Conservation (phyloP, 1,284 basidiomycete species). For the Sutorius eximius region DNA sequence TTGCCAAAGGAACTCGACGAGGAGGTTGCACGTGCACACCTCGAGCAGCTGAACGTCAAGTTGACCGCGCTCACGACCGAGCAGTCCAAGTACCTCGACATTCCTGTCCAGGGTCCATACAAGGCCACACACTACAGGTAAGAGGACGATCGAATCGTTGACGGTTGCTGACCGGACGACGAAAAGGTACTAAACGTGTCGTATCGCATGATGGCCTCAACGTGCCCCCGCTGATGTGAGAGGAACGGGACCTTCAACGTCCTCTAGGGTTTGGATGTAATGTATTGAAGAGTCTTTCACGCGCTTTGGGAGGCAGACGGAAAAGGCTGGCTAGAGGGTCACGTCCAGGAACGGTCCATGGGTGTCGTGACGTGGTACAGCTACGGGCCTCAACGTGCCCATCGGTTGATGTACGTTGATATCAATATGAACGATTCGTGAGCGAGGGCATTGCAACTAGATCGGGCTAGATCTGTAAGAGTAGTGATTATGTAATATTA, state of each 20-base stretch:
- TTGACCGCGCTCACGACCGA: constrained; percentile 78
- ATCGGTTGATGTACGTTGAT: neutral
- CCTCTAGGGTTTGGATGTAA: constrained; percentile 39
- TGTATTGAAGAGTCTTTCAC: constrained; percentile 35
- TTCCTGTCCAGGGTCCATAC: constrained; percentile 89
- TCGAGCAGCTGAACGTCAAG: constrained; percentile 90
- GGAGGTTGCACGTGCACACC: constrained; percentile 96
- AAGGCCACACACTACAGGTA: constrained; percentile 85
- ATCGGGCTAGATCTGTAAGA: constrained; percentile 20
- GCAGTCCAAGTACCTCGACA: constrained; percentile 92
- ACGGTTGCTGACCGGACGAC: constrained; percentile 28
- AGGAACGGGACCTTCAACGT: constrained; percentile 63
- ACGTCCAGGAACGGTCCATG: constrained; percentile 15
- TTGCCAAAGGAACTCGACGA: constrained; percentile 98
- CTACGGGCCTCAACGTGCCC: constrained; percentile 43
- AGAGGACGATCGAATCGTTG: constrained; percentile 27
- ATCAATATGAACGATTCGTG: constrained; percentile 4
- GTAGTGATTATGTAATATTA: constrained; percentile 22
- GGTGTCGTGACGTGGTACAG: constrained; percentile 7
- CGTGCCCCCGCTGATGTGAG: constrained; percentile 61
- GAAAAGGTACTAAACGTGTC: constrained; percentile 48
- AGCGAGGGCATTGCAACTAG: constrained; percentile 40
- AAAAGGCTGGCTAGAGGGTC: constrained; percentile 11
- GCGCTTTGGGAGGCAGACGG: constrained; percentile 29
- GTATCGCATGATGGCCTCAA: constrained; percentile 63